These are phyloP conservation scores for Flaveria ramosissima DNA, from an alignment of 129 eudicot species.

Conservation along the genomic window DNA sequence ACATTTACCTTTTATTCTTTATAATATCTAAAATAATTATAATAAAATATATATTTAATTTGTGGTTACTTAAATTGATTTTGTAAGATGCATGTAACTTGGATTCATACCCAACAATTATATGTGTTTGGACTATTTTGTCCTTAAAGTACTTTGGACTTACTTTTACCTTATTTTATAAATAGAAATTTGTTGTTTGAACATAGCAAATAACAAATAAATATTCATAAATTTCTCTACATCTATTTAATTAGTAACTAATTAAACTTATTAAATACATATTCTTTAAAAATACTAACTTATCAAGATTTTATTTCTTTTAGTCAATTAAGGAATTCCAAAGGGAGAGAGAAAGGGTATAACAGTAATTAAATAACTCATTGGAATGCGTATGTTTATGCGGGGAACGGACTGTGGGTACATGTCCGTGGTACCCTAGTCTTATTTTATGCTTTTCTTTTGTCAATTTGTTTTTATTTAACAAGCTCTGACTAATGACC, in stretches of 20 bases:
- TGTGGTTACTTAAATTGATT: background rate
- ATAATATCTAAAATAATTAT: too few species aligned
- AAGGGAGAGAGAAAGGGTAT: constrained; percentile 22
- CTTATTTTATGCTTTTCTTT: constrained; percentile 30
- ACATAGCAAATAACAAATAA: background rate
- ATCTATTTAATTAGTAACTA: too few species aligned
- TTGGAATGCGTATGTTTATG: constrained; percentile 11
- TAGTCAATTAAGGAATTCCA: background rate
- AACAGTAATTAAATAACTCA: constrained; percentile 2
- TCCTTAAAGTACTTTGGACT: background rate
- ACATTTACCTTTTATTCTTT: too few species aligned
- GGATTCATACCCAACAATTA: background rate
- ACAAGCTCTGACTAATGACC: constrained; percentile 5
- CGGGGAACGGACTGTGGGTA: constrained; percentile 35
- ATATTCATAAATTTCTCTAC: background rate
- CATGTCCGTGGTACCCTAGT: constrained; percentile 58
- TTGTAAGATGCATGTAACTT: too few species aligned
- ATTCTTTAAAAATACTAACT: too few species aligned
- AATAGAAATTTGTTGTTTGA: background rate
- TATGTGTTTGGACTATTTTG: background rate
- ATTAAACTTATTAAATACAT: too few species aligned
- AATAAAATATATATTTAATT: too few species aligned
- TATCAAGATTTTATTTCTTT: too few species aligned
- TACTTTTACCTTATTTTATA: background rate
- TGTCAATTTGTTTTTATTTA: background rate